Base-by-base conservation (phyloP, 1,284 basidiomycete genomes). In the Leucoagaricus sp. region DNA sequence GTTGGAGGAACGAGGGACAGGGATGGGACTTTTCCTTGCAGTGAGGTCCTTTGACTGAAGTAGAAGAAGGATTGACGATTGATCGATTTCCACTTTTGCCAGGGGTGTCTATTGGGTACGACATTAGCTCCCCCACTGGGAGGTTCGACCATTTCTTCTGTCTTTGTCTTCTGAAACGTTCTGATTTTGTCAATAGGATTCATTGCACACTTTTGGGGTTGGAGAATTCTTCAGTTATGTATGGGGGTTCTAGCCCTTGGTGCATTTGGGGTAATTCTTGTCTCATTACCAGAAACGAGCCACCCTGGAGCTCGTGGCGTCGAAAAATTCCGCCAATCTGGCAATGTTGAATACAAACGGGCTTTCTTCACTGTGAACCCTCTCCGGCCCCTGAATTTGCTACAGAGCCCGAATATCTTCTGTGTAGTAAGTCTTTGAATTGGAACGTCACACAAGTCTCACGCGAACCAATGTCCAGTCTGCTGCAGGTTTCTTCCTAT, bases 221-320 rank as follows among this genome's bases (percentile, higher is more conserved):
- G 91, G 91, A 79, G 89, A 3, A 66, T 79, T 1, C 84, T 88
- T 66, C 89, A 93, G 68, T 69, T 72, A 26, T 64, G 69, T 0
- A 58, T 91, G 1, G 81, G 78, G 1, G 64, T 75, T 0, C 67
- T 74, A 29, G 79, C 79, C 5, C 59, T 79, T 0, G 55, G 79
- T 3, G 75, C 79, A 1, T 72, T 84, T 31, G 19, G 80, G 0
- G 64, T 79, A 10, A 75, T 86, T 29, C 64, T 74, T 4, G 53
- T 83, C 21, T 77, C 82, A 53, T 76, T 91, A 13, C 90, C 91
- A 0, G 92, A 94, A 66, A 93, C 91, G 1, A 79, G 77, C 54
- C 69, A 71, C 46, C 71, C 72, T 10, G 67, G 69, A 13, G 58
- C 65, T 29, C 62, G 67, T 36, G 69, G 71, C 0, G 59, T 71